Base-by-base conservation (phyloP, 2,329 filamentous ascomycete species). In the Xenosphaeropsis pyriputrescens region DNA sequence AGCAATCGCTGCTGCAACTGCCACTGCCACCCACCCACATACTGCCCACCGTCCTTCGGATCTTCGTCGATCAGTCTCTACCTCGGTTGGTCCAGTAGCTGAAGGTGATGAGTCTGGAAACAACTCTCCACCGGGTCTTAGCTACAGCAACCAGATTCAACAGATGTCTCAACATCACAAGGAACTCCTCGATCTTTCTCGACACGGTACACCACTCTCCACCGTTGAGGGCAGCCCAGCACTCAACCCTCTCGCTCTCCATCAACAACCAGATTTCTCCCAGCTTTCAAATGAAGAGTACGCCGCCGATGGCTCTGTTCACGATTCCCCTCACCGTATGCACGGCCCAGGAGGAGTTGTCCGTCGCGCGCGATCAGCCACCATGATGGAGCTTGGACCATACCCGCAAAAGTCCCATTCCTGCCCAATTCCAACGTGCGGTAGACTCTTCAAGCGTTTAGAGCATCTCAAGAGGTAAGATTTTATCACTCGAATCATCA, bases 341-440 rank as follows among this genome's bases (percentile, higher is more conserved):
- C 63, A 79, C 65, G 64, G 82, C 63, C 58, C 76, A 16, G 76
- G 78, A 43, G 84, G 80, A 42, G 85, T 85, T 41, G 80, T 91
- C 51, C 83, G 91, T 50, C 76, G 91, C 52, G 91, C 91, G 46
- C 79, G 89, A 47, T 95, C 88, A 48, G 89, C 91, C 37, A 96
- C 91, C 4, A 83, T 93, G 60, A 93, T 93, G 81, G 91, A 98
- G 60, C 74, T 95, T 45, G 86, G 85, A 31, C 91, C 93, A 12
- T 96, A 96, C 57, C 86, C 91, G 37, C 85, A 93, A 57, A 98
- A 98, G 63, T 94, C 88, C 31, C 91, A 98, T 62, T 96, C 89
- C 2, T 98, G 91, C 66, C 91, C 91, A n/a, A 98, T 98, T 53
- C 91, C 91, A 18, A 93, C 89, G 39, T 98, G 91, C 58, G 91